These are phyloP conservation scores for Blepharisma stoltei DNA, from an alignment of 73 alveolate genomes.

Conservation along the genomic window DNA sequence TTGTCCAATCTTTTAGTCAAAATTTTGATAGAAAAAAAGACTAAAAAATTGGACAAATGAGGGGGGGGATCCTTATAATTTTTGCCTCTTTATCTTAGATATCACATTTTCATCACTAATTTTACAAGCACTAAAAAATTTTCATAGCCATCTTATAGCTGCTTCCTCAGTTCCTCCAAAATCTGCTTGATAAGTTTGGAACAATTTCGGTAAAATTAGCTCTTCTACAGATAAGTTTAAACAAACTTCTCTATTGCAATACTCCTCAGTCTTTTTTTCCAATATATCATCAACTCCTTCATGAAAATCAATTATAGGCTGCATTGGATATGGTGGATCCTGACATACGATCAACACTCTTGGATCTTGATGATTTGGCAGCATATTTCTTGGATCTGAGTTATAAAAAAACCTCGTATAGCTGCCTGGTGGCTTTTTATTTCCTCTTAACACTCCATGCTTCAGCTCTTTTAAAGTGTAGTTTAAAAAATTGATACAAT, in stretches of 20 bases:
- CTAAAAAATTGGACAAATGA: too few relatives aligned
- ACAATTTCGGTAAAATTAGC: conserved; percentile 49
- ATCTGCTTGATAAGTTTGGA: conserved; percentile 46
- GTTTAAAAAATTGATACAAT: conserved; percentile 47
- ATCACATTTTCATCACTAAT: conserved; percentile 12
- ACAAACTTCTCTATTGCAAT: conserved; percentile 48
- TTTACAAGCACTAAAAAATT: conserved; percentile 32
- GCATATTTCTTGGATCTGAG: conserved; percentile 24
- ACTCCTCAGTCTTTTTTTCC: conserved; percentile 40
- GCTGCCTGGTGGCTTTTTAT: conserved; percentile 42
- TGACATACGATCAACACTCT: conserved; percentile 17
- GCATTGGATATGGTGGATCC: conserved; percentile 1
- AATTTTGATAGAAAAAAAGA: too few relatives aligned
- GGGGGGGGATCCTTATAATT: too few relatives aligned
- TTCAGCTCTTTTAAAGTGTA: conserved; percentile 67
- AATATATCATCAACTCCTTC: conserved; percentile 29
- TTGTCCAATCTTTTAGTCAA: too few relatives aligned
- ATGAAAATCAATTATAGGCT: conserved; percentile 28
- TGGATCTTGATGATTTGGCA: conserved; percentile 29
- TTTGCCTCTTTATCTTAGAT: not conserved
- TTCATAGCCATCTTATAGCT: conserved; percentile 43
- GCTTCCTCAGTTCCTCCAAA: conserved; percentile 46
- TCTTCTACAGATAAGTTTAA: conserved; percentile 37
- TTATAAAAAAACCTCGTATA: conserved; percentile 14
- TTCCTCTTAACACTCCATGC: conserved; percentile 81